phyloP scores from a whole-genome alignment of 495 filamentous ascomycete species.

The Daldinia concentrica region DNA sequence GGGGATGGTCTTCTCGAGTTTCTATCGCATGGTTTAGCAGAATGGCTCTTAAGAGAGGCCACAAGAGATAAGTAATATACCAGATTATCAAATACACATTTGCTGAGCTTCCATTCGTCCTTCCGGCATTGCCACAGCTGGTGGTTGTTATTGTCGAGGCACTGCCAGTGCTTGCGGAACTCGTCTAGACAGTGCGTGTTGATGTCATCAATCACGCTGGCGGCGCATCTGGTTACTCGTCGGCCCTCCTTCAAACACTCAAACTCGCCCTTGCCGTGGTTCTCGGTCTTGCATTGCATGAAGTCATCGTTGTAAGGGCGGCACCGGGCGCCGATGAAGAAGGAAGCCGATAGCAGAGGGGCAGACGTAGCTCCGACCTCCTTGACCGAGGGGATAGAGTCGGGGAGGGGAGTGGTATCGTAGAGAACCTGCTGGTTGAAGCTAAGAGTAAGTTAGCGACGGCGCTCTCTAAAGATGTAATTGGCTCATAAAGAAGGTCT shows the following conservation, averaged over 20 bases:
- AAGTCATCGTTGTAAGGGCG: slow-evolving; percentile 96
- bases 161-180: slow-evolving; percentile 93
- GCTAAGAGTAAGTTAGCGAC: slow-evolving; percentile 59
- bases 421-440: slow-evolving; percentile 93
- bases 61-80: slow-evolving; percentile 61
- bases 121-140: slow-evolving; percentile 90
- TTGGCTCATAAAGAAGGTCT: slow-evolving; percentile 6
- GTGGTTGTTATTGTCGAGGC: slow-evolving; percentile 97
- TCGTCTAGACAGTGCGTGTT: slow-evolving; percentile 91
- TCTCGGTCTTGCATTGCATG: slow-evolving; percentile 98
- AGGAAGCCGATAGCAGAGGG: slow-evolving; percentile 89
- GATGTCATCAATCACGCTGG: slow-evolving; percentile 96
- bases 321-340: slow-evolving; percentile 97
- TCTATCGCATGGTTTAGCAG: slow-evolving; percentile 60
- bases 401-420: slow-evolving; percentile 95
- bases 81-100: slow-evolving; percentile 93
- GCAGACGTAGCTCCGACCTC: slow-evolving; percentile 93
- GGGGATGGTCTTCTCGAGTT: slow-evolving; percentile 89
- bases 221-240: slow-evolving; percentile 94
- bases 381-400: slow-evolving; percentile 86
- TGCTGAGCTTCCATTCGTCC: slow-evolving; percentile 82
- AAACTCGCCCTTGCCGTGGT: slow-evolving; percentile 84
- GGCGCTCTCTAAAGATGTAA: slow-evolving; percentile 10
- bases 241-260: slow-evolving; percentile 96
- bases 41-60: background rate